Evolutionary conservation across 1,284 basidiomycete genomes (phyloP).

Genomic region (Austroboletus sp.): DNA sequence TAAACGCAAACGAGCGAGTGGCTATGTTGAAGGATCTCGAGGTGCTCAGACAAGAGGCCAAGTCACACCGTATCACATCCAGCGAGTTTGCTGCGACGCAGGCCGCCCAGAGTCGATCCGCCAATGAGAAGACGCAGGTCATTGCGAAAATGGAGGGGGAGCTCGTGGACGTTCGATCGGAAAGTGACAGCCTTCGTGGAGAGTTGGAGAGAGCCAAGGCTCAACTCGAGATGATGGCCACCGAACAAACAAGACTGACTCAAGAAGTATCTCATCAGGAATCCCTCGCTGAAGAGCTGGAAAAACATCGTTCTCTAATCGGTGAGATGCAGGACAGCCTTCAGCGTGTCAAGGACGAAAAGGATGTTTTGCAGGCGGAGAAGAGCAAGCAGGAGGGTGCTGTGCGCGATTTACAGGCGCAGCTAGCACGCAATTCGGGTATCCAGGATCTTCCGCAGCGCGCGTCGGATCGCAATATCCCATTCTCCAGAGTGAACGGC

Average conservation of each 20-base stretch:
- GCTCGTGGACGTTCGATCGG: conserved; percentile 40
- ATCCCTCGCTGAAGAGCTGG: conserved; percentile 65
- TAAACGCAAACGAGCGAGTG: conserved; percentile 34
- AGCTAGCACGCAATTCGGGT: conserved; percentile 57
- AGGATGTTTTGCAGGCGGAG: conserved; percentile 68
- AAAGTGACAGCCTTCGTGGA: conserved; percentile 48
- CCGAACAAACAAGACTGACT: conserved; percentile 55
- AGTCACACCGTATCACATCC: conserved; percentile 54
- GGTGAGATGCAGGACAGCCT: conserved; percentile 70
- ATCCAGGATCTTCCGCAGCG: conserved; percentile 38
- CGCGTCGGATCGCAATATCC: conserved; percentile 48
- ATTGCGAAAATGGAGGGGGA: conserved; percentile 47
- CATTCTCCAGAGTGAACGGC: conserved; percentile 52
- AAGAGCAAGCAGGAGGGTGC: conserved; percentile 59
- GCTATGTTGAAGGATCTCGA: conserved; percentile 48
- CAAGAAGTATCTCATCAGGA: conserved; percentile 69
- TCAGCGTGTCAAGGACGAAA: conserved; percentile 72
- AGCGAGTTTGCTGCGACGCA: conserved; percentile 49
- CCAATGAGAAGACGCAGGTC: conserved; percentile 46
- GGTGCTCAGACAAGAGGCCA: conserved; percentile 53
- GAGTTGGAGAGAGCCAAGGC: conserved; percentile 52
- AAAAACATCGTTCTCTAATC: conserved; percentile 66
- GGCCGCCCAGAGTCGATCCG: conserved; percentile 43
- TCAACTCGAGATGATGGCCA: conserved; percentile 54
- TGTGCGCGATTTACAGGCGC: conserved; percentile 69